Percentiles rank a stretch among this genome's conserved stretches.
Conservation (phyloP, 768 basidiomycete genomes). For the Tubosaeta brunneosetosa region DNA sequence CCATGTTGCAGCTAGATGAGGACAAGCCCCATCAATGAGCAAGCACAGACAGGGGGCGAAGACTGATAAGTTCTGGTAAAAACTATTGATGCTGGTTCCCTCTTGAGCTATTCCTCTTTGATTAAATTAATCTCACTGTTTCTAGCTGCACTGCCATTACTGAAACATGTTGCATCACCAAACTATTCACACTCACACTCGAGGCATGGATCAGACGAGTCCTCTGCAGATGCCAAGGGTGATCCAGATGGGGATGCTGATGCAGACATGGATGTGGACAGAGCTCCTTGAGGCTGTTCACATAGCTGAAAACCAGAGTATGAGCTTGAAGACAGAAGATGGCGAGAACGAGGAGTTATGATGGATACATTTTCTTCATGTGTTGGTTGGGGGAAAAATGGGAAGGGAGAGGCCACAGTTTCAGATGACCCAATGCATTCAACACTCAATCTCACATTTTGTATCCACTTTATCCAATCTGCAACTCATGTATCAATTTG, state of each 20-base stretch:
- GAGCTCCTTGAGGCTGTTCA: conserved; percentile 49
- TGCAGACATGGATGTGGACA: conserved; percentile 29
- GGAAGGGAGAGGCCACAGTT: too few species aligned
- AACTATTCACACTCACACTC: conserved; percentile 23
- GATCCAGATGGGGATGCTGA: conserved; percentile 39
- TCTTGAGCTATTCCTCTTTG: background rate
- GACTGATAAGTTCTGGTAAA: conserved; percentile 28
- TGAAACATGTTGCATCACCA: conserved; percentile 25
- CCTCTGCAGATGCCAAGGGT: conserved; percentile 27
- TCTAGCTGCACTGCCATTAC: conserved; percentile 12
- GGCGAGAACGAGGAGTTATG: conserved; percentile 20
- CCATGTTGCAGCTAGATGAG: conserved; percentile 26
- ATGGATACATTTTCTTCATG: background rate
- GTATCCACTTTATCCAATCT: too few species aligned
- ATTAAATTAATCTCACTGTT: conserved; percentile 6
- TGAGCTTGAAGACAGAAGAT: conserved; percentile 29
- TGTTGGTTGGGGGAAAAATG: too few species aligned
- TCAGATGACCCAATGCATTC: too few species aligned
- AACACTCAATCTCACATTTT: too few species aligned
- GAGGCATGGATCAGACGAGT: conserved; percentile 25
- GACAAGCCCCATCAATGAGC: conserved; percentile 20
- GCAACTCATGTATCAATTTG: too few species aligned
- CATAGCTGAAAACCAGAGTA: conserved; percentile 43
- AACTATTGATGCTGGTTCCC: background rate
- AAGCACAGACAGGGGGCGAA: conserved; percentile 23